Percentiles rank a stretch among this genome's conserved stretches.
Conservation (phyloP, 2,329 filamentous ascomycete genomes). For the Trichoderma polysporum region DNA sequence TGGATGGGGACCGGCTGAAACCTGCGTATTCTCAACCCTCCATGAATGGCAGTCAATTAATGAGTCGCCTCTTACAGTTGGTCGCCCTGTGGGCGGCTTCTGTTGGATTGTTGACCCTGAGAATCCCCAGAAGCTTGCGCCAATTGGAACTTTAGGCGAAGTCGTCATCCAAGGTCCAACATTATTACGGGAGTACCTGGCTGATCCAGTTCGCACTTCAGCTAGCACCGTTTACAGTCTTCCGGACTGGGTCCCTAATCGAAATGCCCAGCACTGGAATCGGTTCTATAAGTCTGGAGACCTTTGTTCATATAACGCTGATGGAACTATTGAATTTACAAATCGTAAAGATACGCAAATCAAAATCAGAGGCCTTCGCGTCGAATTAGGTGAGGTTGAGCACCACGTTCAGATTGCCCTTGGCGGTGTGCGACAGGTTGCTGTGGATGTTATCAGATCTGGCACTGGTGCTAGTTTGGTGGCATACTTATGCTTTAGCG, state of each 20-base stretch:
- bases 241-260: conserved; percentile 17
- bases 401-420: conserved; percentile 11
- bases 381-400: conserved; percentile 22
- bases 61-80: conserved; percentile 19
- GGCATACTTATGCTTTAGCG: conserved; percentile 18
- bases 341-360: conserved; percentile 16
- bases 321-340: conserved; percentile 16
- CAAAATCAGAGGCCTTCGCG: conserved; percentile 15
- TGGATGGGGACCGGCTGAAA: conserved; percentile 26
- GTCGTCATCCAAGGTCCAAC: conserved; percentile 21
- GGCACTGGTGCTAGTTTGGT: background rate
- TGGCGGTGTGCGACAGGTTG: background rate
- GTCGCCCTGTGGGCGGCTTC: conserved; percentile 14
- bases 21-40: conserved; percentile 17
- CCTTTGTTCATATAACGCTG: conserved; percentile 13
- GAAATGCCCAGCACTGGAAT: background rate
- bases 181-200: conserved; percentile 19
- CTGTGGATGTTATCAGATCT: conserved; percentile 11
- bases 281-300: conserved; percentile 19
- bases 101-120: conserved; percentile 18
- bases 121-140: conserved; percentile 11
- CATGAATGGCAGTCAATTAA: conserved; percentile 17
- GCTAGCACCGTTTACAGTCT: background rate
- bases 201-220: conserved; percentile 7
- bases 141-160: conserved; percentile 17